These are phyloP conservation scores for Aspergillus arachidicola DNA, from an alignment of 2,329 filamentous ascomycete genomes.

Conservation along the genomic window DNA sequence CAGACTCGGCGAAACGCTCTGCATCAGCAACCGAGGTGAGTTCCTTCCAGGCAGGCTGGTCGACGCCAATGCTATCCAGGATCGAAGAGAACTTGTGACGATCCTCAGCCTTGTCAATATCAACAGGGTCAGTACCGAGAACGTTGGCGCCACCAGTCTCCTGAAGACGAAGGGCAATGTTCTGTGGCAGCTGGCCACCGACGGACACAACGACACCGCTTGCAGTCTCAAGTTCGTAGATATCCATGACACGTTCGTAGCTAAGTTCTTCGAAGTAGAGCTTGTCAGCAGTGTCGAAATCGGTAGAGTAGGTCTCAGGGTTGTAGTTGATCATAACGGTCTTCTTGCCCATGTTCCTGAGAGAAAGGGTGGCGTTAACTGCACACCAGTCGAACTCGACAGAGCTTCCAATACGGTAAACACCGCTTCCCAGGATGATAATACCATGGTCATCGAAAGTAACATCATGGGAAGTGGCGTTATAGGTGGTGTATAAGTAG, in stretches of 20 bases:
- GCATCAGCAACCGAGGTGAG: conserved; percentile 86
- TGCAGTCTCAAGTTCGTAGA: conserved; percentile 88
- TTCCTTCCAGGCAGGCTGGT: conserved; percentile 98
- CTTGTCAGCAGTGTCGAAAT: conserved; percentile 86
- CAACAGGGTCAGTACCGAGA: conserved; percentile 86
- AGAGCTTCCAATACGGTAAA: conserved; percentile 95
- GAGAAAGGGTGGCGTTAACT: conserved; percentile 81
- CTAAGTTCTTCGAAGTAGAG: conserved; percentile 97
- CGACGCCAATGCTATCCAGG: conserved; percentile 92
- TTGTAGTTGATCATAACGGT: conserved; percentile 97
- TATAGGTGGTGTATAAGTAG: conserved; percentile 98
- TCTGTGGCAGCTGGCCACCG: conserved; percentile 94
- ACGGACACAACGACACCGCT: conserved; percentile 92
- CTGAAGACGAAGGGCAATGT: conserved; percentile 92
- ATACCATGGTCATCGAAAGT: conserved; percentile 90
- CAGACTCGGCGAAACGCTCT: conserved; percentile 79
- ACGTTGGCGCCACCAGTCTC: conserved; percentile 87
- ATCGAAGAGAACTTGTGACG: conserved; percentile 98
- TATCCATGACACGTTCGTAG: conserved; percentile 98
- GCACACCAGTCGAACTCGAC: conserved; percentile 99
- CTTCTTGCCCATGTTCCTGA: conserved; percentile 89
- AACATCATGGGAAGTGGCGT: conserved; percentile 90
- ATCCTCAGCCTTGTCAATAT: conserved; percentile 98
- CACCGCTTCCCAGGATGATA: conserved; percentile 87
- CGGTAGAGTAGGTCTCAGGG: conserved; percentile 78